Evolutionary conservation across 2,329 filamentous ascomycete species (phyloP), one percentile per base, ranked within the genome.

Genomic region (Aspergillaceae sp.): DNA sequence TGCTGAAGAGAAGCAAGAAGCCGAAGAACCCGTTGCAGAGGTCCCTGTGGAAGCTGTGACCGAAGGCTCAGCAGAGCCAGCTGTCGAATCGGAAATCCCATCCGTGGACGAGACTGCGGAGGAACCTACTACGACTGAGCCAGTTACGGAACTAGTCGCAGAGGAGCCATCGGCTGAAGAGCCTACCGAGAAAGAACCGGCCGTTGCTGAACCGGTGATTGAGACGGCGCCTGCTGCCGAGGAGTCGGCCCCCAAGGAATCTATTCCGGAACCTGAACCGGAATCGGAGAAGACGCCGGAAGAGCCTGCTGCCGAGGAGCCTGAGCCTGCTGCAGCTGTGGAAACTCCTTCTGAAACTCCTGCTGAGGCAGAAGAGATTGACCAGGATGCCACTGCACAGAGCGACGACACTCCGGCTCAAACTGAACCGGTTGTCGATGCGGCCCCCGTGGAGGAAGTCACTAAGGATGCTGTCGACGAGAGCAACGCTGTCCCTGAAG

Each of bases 11-110:
- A 38, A 40, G 38, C 28, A 11, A 7, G 27, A 44, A 9, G 11
- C 36, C 11, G 50, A 51, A 41, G 46, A 47, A 10, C 42, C 47
- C 30, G 37, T 34, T 7, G 28, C 42, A 29, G 45, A 53, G 9
- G 34, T 45, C 40, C 44, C 33, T 27, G 30, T 29, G 26, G 44
- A 49, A n/a, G 30, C 42, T 19, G 19, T 19, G 35, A 26, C 35
- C 19, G 35, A 37, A 26, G 8, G 6, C 11, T 33, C 44, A 30
- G 38, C 48, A 26, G 47, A 47, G 45, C 29, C 29, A 2, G 10
- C 41, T 42, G 41, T 47, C 30, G 48, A 48, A 43, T 32, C 49
- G 29, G 29, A 35, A 7, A 19, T 19, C 2, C 19, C 19, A 19
- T 19, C 19, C 19, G 19, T 19, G 19, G 19, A 19, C 19, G 19